A percentile compares a stretch with the other conserved stretches of the same genome.
phyloP scores from a whole-genome alignment of 768 basidiomycete species.

The Hortiboletus flavorubellus region DNA sequence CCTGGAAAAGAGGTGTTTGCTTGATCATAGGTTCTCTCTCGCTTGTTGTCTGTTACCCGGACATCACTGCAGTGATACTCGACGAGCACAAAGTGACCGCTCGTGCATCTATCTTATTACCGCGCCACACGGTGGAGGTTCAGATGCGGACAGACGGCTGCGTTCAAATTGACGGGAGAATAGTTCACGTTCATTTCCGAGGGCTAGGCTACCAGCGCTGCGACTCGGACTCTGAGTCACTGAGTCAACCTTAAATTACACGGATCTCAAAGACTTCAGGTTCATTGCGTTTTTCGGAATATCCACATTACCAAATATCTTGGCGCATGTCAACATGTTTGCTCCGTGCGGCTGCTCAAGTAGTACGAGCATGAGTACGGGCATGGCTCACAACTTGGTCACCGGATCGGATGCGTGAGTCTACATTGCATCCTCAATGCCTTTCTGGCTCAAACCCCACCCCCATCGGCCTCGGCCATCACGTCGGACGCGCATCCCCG shows the following conservation, averaged over 20 bases:
- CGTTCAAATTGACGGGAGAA: not conserved
- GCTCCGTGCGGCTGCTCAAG: not conserved
- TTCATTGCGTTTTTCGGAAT: not conserved
- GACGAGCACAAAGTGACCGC: not conserved
- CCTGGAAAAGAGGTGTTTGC: no score
- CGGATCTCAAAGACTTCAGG: not conserved
- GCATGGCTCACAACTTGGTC: not conserved
- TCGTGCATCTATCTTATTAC: not conserved
- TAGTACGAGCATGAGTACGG: not conserved
- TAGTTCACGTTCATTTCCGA: slow-evolving; percentile 16
- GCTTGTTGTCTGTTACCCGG: no score
- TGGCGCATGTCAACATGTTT: no score
- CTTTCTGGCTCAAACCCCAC: not conserved
- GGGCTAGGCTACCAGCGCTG: not conserved
- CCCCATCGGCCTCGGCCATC: not conserved
- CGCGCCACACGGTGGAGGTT: not conserved
- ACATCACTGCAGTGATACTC: not conserved
- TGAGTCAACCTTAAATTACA: not conserved
- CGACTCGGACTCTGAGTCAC: not conserved
- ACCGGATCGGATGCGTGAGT: no score
- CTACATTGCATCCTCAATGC: not conserved
- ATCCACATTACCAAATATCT: not conserved
- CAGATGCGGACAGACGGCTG: not conserved
- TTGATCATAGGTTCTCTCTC: not conserved
- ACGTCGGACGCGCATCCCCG: slow-evolving; percentile 1